Evolutionary conservation across 441 rosid species (phyloP).

Genomic region (Omphalea diandra): DNA sequence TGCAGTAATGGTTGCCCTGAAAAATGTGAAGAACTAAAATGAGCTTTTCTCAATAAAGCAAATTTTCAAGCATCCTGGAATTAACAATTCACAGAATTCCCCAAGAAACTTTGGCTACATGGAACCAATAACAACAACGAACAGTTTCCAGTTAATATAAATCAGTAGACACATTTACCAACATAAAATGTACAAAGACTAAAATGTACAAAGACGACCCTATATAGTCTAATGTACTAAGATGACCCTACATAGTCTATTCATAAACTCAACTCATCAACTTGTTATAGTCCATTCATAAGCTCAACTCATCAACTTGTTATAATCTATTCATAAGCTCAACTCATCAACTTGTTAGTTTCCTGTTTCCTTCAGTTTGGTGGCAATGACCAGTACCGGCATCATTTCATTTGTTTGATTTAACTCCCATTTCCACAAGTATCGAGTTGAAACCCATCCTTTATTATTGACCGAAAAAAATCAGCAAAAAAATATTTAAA

Average conservation of each 20-base stretch:
- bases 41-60: conserved; percentile 8
- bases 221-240: too few relatives aligned
- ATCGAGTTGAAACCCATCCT: neutral
- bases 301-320: too few relatives aligned
- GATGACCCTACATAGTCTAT: neutral
- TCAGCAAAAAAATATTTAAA: neutral
- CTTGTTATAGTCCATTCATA: too few relatives aligned
- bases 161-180: neutral
- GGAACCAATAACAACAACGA: neutral
- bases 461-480: neutral
- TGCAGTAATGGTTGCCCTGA: conserved; percentile 44
- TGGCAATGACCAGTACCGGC: neutral
- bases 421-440: neutral
- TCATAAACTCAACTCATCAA: too few relatives aligned
- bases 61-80: neutral
- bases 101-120: neutral
- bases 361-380: conserved; percentile 3
- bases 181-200: neutral
- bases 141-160: neutral
- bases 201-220: too few relatives aligned
- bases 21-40: conserved; percentile 9
- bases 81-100: neutral
- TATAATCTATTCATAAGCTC: too few relatives aligned
- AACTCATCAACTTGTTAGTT: neutral
- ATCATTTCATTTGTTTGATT: neutral